These are phyloP conservation scores for Diplocarpon mali DNA, from an alignment of 2,329 filamentous ascomycete species.

Conservation along the genomic window DNA sequence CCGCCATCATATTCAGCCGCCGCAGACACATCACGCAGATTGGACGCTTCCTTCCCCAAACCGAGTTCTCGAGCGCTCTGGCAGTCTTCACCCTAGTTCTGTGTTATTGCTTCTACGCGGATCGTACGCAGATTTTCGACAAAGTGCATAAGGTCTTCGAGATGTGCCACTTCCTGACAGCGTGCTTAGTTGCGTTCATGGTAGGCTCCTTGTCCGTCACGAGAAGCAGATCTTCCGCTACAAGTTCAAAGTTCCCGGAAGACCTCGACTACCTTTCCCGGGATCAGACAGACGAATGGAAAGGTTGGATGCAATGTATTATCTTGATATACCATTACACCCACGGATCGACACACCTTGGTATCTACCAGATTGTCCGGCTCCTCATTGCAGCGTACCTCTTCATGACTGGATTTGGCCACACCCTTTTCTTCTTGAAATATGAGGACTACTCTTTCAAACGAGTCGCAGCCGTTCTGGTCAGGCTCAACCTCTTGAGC, in stretches of 20 bases:
- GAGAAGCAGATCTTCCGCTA: conserved; percentile 7
- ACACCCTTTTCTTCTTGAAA: conserved; percentile 45
- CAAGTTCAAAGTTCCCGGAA: conserved; percentile 1
- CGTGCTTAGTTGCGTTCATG: conserved; percentile 21
- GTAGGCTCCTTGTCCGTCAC: conserved; percentile 27
- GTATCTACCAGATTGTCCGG: conserved; percentile 43
- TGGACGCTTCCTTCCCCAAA: conserved; percentile 13
- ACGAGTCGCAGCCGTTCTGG: conserved; percentile 40
- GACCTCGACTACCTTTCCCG: conserved; percentile 37
- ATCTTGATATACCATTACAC: conserved; percentile 49
- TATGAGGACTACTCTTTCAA: conserved; percentile 45
- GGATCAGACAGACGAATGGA: conserved; percentile 52
- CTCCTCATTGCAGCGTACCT: conserved; percentile 46
- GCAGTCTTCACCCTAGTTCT: conserved; percentile 16
- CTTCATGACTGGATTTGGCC: conserved; percentile 51
- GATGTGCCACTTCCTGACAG: conserved; percentile 25
- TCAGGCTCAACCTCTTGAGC: conserved; percentile 46
- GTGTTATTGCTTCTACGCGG: conserved; percentile 40
- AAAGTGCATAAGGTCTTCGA: conserved; percentile 39
- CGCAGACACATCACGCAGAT: conserved; percentile 9
- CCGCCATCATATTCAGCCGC: conserved; percentile 17
- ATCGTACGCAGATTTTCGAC: conserved; percentile 42
- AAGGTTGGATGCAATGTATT: conserved; percentile 51
- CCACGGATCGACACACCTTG: conserved; percentile 37
- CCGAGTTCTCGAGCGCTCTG: conserved; percentile 15